Evolutionary conservation across 2,329 filamentous ascomycete genomes (phyloP).

Genomic region (Phaeoacremonium minimum): DNA sequence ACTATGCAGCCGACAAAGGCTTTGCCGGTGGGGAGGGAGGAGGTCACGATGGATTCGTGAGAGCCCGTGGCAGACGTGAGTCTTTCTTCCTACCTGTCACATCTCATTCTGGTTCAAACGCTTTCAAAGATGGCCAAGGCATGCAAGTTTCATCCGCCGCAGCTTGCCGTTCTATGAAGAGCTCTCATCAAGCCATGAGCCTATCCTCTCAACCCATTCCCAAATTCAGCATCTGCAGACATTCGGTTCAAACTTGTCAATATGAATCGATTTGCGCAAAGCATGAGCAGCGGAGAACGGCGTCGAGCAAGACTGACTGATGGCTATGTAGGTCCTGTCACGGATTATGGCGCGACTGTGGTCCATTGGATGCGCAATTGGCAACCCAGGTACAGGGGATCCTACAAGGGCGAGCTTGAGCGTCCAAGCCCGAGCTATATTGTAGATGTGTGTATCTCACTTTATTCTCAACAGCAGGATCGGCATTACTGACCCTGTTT

Average conservation of each 20-base stretch:
- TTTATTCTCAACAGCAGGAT: neutral
- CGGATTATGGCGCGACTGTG: constrained; percentile 87
- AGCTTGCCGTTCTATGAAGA: no score
- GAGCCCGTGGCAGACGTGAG: constrained; percentile 49
- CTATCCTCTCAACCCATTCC: no score
- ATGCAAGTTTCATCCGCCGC: no score
- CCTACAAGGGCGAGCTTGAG: constrained; percentile 71
- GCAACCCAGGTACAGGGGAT: constrained; percentile 68
- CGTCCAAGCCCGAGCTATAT: constrained; percentile 86
- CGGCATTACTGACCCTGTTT: constrained; percentile 11
- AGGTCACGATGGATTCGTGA: constrained; percentile 16
- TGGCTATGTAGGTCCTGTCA: constrained; percentile 70
- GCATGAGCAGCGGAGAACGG: no score
- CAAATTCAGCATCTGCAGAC: no score
- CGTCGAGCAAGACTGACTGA: no score
- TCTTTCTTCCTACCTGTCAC: constrained; percentile 15
- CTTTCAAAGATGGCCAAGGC: no score
- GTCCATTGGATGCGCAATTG: constrained; percentile 88
- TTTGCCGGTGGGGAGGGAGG: constrained; percentile 4
- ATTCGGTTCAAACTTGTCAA: no score
- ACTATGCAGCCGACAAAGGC: constrained; percentile 31
- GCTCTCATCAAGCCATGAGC: no score
- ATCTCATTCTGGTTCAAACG: no score
- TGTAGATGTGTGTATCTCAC: constrained; percentile 65
- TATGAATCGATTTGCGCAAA: no score